Evolutionary conservation across 306 rosid species (phyloP), one percentile per base, ranked within the genome.

Genomic region (Macrotyloma uniflorum): DNA sequence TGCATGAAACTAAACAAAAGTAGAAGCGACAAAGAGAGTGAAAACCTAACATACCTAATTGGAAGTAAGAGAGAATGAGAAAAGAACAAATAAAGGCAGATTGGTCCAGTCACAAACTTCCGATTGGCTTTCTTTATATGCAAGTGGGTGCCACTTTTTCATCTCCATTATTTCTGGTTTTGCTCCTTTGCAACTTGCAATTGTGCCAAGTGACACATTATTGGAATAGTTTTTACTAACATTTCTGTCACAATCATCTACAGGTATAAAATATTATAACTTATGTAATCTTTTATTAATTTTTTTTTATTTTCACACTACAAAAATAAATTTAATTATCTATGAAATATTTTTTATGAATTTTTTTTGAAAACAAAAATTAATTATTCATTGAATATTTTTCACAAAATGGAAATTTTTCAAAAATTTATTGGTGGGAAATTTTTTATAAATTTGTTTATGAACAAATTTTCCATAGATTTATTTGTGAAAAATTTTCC

Each of bases 111-210:
- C 22, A 63, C 65, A 53, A 42, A 24, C 3, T 63, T 54, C 82
- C 79, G 5, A 40, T 1, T 82, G 78, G 24, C 47, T 63, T 72
- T 72, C 51, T n/a, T 3, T 69, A 45, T 6, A 35, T 54, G 79
- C 82, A 77, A 77, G 79, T 82, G 18, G 82, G 43, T 77, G 79
- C 63, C 26, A 65, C 74, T 65, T 82, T 70, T 55, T 54, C 24
- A 47, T 42, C 63, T 72, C 74, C 50, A 66, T 81, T 75, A 68
- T 81, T 74, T 74, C 35, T 67, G 4, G 57, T 57, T 67, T 50
- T 67, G 70, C 57, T 45, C 61, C 55, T 43, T 33, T 81, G 76
- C 84, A 74, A 67, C 35, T 75, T 81, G 84, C 65, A 42, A 33
- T 49, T 67, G 57, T 67, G 80, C 26, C 47, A n/a, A 81, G 47